Evolutionary conservation across 352 stramenopile genomes (phyloP).

Genomic region (Globisporangium nunn): DNA sequence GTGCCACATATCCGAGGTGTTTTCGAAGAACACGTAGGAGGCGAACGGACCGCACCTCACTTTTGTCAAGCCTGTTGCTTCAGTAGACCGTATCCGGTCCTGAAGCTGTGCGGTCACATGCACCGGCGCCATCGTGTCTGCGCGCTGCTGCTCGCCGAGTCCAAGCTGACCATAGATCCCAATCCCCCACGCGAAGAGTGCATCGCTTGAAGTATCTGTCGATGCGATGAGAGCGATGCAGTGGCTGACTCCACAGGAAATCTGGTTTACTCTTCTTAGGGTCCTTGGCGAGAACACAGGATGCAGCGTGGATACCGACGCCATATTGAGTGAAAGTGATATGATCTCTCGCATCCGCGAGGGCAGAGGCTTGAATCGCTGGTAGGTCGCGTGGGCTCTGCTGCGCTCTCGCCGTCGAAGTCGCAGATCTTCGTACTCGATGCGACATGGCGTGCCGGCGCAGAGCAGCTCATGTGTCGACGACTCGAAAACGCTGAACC

Average conservation of each 20-base stretch:
- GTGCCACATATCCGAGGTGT: conserved; percentile 20
- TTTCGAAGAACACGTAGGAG: conserved; percentile 19
- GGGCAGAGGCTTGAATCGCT: conserved; percentile 18
- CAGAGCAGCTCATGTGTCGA: neutral
- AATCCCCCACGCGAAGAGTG: conserved; percentile 27
- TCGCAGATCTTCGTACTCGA: conserved; percentile 19
- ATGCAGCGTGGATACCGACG: too few relatives aligned
- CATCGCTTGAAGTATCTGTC: neutral
- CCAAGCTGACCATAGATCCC: conserved; percentile 43
- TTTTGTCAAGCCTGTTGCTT: neutral
- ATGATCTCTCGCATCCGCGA: conserved; percentile 5
- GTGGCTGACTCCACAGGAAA: conserved; percentile 36
- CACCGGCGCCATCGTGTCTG: conserved; percentile 17
- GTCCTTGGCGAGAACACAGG: neutral
- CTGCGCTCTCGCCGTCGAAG: conserved; percentile 11
- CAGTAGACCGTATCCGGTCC: conserved; percentile 5
- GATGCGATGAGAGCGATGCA: conserved; percentile 18
- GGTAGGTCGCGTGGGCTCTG: conserved; percentile 10
- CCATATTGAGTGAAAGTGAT: neutral
- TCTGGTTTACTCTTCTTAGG: conserved; percentile 16
- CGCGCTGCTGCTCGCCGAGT: conserved; percentile 19
- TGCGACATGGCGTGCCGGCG: neutral
- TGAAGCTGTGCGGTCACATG: conserved; percentile 9
- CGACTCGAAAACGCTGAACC: neutral
- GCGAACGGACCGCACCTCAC: conserved; percentile 30